These are phyloP conservation scores for Clathrospora elynae DNA, from an alignment of 2,329 filamentous ascomycete species.

Conservation along the genomic window DNA sequence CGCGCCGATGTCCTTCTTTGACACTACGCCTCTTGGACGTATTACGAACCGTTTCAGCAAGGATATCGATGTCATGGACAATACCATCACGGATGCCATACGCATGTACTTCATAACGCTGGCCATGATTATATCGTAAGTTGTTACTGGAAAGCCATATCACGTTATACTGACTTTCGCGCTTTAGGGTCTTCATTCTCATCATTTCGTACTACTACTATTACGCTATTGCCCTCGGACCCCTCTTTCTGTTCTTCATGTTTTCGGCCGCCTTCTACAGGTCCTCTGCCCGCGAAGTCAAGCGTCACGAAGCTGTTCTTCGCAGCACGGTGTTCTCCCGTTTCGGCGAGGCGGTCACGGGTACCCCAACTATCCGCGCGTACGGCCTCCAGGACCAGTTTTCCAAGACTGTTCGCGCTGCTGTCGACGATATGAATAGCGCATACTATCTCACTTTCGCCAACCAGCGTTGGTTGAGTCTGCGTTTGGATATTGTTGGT, in stretches of 20 bases:
- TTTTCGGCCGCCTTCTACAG: conserved; percentile 87
- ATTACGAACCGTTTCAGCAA: conserved; percentile 97
- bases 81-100: conserved; percentile 84
- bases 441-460: conserved; percentile 95
- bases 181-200: conserved; percentile 72
- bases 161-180: conserved; percentile 15
- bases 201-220: conserved; percentile 97
- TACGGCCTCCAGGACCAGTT: conserved; percentile 84
- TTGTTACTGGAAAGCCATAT: not conserved
- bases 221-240: conserved; percentile 72
- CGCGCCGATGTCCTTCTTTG: conserved; percentile 87
- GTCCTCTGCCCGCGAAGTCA: conserved; percentile 88
- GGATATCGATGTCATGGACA: conserved; percentile 97
- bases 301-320: conserved; percentile 88
- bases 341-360: conserved; percentile 86
- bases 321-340: conserved; percentile 87
- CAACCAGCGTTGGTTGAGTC: conserved; percentile 90
- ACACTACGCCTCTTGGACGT: conserved; percentile 91
- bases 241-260: conserved; percentile 76
- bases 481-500: conserved; percentile 83
- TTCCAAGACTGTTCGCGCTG: conserved; percentile 66
- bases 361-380: conserved; percentile 83
- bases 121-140: conserved; percentile 69
- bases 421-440: conserved; percentile 89
- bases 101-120: conserved; percentile 91